Base-by-base conservation (phyloP, 352 stramenopile species). In the Phytopythium oedochilum region DNA sequence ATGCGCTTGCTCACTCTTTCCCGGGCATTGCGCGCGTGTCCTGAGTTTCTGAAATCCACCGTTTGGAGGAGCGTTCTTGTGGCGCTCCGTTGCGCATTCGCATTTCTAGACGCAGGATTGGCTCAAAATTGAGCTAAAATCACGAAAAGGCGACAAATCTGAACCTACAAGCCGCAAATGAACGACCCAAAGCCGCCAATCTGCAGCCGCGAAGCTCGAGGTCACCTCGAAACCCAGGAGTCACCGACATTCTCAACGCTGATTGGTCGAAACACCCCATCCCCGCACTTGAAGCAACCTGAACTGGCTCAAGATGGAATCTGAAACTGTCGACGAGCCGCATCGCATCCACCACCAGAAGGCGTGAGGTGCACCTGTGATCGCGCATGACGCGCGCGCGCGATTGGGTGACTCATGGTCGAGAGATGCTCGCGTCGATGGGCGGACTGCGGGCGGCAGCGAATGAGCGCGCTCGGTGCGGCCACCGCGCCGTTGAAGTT, bases 401-500 rank as follows among this genome's bases (percentile, higher is more conserved):
- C 18, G 46, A 53, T 53, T 53, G 46, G 46, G 29, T 53, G 26
- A 15, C 43, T 50, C 43, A 23, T 32, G 25, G 2, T 3, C 15
- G 17, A 50, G 44, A 50, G 44, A 25, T 53, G 31, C 28, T 42
- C 28, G 8, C 28, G 29, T n/a, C 22, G 47, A 40, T 23, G 47
- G 31, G 31, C 12, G 47, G 23, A 42, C 29, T 18, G 32, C 15
- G 46, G 29, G 32, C 18, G 46, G 26, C 32, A 44, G 47, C 47
- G 32, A 53, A 53, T 53, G 47, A 40, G 29, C 31, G 47, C 47
- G 14, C 20, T 10, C n/a, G 18, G 4, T 43, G 12, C 18, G n/a
- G 20, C 47, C 47, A 53, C n/a, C 47, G 29, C 31, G 47, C 26
- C 31, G 43, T 53, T 53, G 29, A 53, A 40, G 47, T 26, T 53